Conservation (phyloP, 2,329 filamentous ascomycete genomes). For the Fusarium hainanense region DNA sequence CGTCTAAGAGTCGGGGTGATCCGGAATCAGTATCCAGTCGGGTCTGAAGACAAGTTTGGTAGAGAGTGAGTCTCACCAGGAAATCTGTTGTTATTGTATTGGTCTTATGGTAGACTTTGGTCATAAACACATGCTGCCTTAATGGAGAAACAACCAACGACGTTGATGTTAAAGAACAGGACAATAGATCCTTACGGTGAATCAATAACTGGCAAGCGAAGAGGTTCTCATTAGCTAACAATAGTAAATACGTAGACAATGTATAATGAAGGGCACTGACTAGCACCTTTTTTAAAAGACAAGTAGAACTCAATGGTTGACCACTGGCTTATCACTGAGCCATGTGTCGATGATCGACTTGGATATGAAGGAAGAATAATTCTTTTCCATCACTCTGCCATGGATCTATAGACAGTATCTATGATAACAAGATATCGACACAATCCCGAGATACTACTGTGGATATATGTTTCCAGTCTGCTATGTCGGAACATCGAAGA, state of each 20-base stretch:
- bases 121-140: neutral
- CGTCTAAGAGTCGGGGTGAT: conserved; percentile 3
- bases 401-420: neutral
- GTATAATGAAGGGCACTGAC: neutral
- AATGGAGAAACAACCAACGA: neutral
- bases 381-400: neutral
- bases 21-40: conserved; percentile 3
- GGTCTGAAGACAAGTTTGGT: neutral
- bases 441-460: neutral
- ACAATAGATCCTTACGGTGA: neutral
- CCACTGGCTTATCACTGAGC: no score
- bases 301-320: neutral
- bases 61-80: neutral
- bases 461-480: neutral
- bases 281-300: neutral
- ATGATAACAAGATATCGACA: neutral
- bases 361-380: no score
- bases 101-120: neutral
- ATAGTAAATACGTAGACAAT: neutral
- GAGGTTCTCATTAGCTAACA: neutral
- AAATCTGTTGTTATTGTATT: neutral
- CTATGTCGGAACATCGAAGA: neutral
- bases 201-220: neutral
- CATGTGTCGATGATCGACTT: neutral
- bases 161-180: neutral